Percentiles rank a stretch among this genome's conserved stretches.
These are phyloP conservation scores for Cladobotryum protrusum DNA, from an alignment of 2,329 filamentous ascomycete species.

Conservation along the genomic window DNA sequence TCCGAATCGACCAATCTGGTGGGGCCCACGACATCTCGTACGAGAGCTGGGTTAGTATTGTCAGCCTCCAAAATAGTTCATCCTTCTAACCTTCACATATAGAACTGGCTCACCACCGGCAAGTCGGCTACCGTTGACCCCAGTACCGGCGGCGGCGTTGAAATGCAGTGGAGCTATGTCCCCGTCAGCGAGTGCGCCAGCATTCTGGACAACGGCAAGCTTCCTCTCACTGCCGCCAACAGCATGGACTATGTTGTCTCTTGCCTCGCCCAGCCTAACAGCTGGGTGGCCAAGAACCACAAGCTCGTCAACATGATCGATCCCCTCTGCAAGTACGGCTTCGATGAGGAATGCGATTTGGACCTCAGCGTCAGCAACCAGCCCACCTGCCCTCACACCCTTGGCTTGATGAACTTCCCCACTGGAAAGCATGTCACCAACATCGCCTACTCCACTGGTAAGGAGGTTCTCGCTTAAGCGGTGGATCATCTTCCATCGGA, in stretches of 20 bases:
- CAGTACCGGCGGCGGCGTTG: constrained; percentile 42
- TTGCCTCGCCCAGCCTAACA: constrained; percentile 42
- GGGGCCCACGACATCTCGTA: constrained; percentile 55
- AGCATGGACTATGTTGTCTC: constrained; percentile 48
- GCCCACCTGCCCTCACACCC: constrained; percentile 40
- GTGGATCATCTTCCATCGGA: too few species aligned
- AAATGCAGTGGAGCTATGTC: constrained; percentile 46
- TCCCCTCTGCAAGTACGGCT: constrained; percentile 42
- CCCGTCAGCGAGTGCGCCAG: constrained; percentile 42
- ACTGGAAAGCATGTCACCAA: constrained; percentile 40
- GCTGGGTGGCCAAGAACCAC: constrained; percentile 49
- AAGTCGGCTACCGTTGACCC: constrained; percentile 42
- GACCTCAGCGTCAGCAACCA: constrained; percentile 46
- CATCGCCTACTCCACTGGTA: constrained; percentile 45
- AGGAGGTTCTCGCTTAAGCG: constrained; percentile 21
- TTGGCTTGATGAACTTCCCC: constrained; percentile 28
- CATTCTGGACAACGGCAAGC: constrained; percentile 44
- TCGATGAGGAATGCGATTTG: constrained; percentile 45
- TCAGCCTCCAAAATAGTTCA: neutral
- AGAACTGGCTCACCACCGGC: constrained; percentile 49
- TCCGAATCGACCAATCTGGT: constrained; percentile 50
- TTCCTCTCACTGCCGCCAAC: constrained; percentile 51
- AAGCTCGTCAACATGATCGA: constrained; percentile 49
- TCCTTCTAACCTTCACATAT: neutral
- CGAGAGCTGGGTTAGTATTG: constrained; percentile 43